Conservation (phyloP, 192 early-diverging fungal species). For the Coemansia reversa region DNA sequence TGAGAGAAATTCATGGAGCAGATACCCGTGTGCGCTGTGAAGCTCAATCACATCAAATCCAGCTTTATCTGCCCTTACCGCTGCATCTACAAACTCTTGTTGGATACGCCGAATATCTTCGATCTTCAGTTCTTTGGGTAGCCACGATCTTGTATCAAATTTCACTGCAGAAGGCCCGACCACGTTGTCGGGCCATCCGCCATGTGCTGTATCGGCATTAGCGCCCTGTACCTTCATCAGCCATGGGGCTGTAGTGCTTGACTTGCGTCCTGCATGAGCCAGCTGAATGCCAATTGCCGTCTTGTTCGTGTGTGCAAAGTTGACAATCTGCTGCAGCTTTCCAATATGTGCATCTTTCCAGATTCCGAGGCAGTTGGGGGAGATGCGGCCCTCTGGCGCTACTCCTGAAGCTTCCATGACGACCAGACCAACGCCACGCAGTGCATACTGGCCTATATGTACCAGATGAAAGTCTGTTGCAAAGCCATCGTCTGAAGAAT, state of each 20-base stretch:
- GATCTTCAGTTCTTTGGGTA: constrained; percentile 59
- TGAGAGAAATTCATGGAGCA: constrained; percentile 78
- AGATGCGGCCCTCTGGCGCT: constrained; percentile 71
- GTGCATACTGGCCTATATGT: constrained; percentile 66
- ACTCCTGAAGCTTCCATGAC: constrained; percentile 80
- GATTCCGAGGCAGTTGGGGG: constrained; percentile 74
- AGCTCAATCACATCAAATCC: constrained; percentile 91
- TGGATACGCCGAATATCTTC: constrained; percentile 67
- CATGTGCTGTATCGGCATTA: constrained; percentile 26
- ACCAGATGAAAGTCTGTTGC: constrained; percentile 66
- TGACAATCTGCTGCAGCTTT: constrained; percentile 43
- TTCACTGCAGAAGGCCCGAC: constrained; percentile 61
- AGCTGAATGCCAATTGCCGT: constrained; percentile 70
- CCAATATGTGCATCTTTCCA: constrained; percentile 80
- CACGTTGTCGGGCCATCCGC: constrained; percentile 75
- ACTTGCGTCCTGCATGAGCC: constrained; percentile 82
- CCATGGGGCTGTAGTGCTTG: constrained; percentile 41
- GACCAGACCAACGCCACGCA: constrained; percentile 76
- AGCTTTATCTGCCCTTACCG: constrained; percentile 69
- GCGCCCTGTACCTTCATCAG: constrained; percentile 15
- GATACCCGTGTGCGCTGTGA: constrained; percentile 89
- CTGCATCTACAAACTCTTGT: constrained; percentile 63
- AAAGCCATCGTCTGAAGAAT: constrained; percentile 65
- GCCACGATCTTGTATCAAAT: constrained; percentile 35
- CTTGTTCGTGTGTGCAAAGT: constrained; percentile 64